Conservation (phyloP, 116 monocot species). For the Zostera marina region DNA sequence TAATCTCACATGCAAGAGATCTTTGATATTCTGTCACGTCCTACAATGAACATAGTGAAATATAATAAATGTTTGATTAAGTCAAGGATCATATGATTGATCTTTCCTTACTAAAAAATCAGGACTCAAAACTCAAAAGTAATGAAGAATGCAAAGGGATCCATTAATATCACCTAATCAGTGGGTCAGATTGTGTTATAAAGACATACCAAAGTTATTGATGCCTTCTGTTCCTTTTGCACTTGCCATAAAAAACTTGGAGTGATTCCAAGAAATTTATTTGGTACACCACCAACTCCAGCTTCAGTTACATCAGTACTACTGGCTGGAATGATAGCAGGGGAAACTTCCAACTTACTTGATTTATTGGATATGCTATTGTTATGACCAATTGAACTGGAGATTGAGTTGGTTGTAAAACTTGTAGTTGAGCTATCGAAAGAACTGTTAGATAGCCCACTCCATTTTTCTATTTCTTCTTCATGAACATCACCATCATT, state of each 20-base stretch:
- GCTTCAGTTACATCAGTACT: slow-evolving; percentile 45
- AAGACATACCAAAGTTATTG: slow-evolving; percentile 34
- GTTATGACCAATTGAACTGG: slow-evolving; percentile 31
- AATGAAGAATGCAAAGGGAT: neutral
- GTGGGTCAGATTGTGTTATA: neutral
- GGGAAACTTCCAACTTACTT: slow-evolving; percentile 19
- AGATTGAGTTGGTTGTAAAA: slow-evolving; percentile 43
- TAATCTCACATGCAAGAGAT: slow-evolving; percentile 58
- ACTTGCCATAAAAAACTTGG: slow-evolving; percentile 61
- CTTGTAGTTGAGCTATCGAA: slow-evolving; percentile 56
- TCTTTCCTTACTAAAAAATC: no score
- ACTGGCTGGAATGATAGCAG: slow-evolving; percentile 18
- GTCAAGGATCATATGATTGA: neutral
- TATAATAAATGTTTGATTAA: neutral
- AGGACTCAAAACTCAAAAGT: neutral
- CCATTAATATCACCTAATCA: no score
- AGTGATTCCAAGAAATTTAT: slow-evolving; percentile 84
- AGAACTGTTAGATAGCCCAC: slow-evolving; percentile 47
- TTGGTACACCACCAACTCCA: slow-evolving; percentile 80
- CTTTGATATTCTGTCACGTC: slow-evolving; percentile 69
- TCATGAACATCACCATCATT: slow-evolving; percentile 84
- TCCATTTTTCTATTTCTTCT: slow-evolving; percentile 82
- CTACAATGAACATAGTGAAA: slow-evolving; percentile 20
- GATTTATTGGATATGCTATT: slow-evolving; percentile 25
- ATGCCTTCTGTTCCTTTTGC: slow-evolving; percentile 33